Evolutionary conservation across 768 basidiomycete genomes (phyloP).

Genomic region (Mrakia blollopis): DNA sequence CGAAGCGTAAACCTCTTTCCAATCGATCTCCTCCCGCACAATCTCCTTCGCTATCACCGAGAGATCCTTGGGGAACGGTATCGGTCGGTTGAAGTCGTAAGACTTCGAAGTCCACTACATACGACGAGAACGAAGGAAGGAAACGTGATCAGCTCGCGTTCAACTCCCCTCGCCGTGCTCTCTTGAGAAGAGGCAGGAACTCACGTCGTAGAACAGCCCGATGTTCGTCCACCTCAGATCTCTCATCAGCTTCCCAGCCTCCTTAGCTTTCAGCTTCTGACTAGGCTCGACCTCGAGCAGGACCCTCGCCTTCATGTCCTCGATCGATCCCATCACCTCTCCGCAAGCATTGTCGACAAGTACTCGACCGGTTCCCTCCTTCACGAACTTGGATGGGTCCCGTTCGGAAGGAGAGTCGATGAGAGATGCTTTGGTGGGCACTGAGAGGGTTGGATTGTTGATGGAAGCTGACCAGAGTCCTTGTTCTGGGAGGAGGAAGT

Average conservation of each 20-base stretch:
- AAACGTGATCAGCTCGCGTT: neutral
- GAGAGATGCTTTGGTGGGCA: neutral
- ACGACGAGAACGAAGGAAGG: neutral
- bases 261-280: conserved; percentile 52
- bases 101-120: conserved; percentile 84
- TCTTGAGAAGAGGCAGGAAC: conserved; percentile 14
- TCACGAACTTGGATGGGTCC: neutral
- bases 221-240: conserved; percentile 95
- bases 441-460: neutral
- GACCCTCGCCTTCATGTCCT: conserved; percentile 55
- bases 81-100: conserved; percentile 77
- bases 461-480: conserved; percentile 68
- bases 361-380: conserved; percentile 43
- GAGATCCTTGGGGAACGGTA: conserved; percentile 57
- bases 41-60: conserved; percentile 58
- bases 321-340: conserved; percentile 55
- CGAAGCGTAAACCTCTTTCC: conserved; percentile 58
- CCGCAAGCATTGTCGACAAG: conserved; percentile 68
- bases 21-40: conserved; percentile 58
- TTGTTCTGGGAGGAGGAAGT: conserved; percentile 64
- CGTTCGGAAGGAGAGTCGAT: neutral
- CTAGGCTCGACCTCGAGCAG: conserved; percentile 59
- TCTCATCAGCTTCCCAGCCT: conserved; percentile 57
- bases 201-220: conserved; percentile 76
- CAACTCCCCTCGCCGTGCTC: neutral